These are phyloP conservation scores for Streptanthus diversifolius DNA, from an alignment of 345 rosid species.

Conservation along the genomic window DNA sequence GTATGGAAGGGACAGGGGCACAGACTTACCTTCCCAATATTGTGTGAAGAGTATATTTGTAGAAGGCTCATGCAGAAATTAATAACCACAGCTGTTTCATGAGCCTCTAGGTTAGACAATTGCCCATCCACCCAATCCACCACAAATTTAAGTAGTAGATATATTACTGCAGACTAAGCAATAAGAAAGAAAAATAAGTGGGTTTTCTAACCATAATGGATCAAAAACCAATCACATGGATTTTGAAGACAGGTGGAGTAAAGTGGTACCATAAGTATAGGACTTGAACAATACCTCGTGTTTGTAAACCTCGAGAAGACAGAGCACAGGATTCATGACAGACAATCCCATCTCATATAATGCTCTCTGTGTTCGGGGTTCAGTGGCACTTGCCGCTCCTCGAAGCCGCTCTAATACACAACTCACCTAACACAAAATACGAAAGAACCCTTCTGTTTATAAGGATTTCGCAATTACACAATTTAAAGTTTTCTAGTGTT, in stretches of 20 bases:
- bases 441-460: constrained; percentile 15
- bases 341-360: constrained; percentile 88
- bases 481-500: not conserved
- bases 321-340: constrained; percentile 61
- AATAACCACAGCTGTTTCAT: constrained; percentile 67
- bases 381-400: constrained; percentile 93
- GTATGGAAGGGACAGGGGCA: not conserved
- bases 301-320: constrained; percentile 89
- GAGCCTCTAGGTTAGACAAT: constrained; percentile 84
- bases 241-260: not conserved
- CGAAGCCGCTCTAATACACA: constrained; percentile 90
- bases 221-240: constrained; percentile 7
- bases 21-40: constrained; percentile 83
- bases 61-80: constrained; percentile 92
- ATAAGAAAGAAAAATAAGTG: constrained; percentile 28
- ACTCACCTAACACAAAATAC: constrained; percentile 59
- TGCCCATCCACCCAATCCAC: constrained; percentile 98
- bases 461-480: constrained; percentile 15
- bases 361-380: constrained; percentile 90
- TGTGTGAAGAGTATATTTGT: constrained; percentile 90
- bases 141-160: constrained; percentile 84
- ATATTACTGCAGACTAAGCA: constrained; percentile 86
- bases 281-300: constrained; percentile 63
- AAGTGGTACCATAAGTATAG: not conserved
- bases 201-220: not conserved